Base-by-base conservation (phyloP, 75 land plant genomes). In the Picea glauca region DNA sequence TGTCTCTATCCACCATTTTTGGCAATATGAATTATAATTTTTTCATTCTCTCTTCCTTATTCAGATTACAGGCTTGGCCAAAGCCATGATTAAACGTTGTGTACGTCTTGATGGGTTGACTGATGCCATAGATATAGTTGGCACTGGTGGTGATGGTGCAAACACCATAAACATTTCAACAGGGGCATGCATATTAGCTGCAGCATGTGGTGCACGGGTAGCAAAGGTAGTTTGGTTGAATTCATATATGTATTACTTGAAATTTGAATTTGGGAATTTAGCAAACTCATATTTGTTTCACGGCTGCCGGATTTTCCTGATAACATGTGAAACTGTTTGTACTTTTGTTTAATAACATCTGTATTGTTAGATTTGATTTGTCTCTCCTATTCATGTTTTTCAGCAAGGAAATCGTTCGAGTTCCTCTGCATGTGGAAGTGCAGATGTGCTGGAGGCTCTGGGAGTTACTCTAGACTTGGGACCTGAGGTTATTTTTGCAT, bases 101-200 rank as follows among this genome's bases (percentile, higher is more conserved):
- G 78, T 72, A 76, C 85, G 85, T 66, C 86, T 97, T 26, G 88
- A 93, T 60, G 95, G 95, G 7, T 30, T 95, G 38, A 63, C 56
- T 46, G 92, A 90, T 83, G 90, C 87, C 14, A 84, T 97, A 60
- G 99, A 97, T 80, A 95, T 97, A 72, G 99, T 93, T 63, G 98
- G 99, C 8, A 95, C 98, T n/a, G 99, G 98, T 26, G 98, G 98
- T 38, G 98, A 95, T 89, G 98, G 98, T 13, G 98, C 93, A 6
- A 89, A 95, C 85, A 97, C 98, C 1, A 94, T 95, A 26, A 95
- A 97, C 79, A 95, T 96, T 30, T 96, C 99, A 31, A 96, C 98
- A 2, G 99, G 96, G 18, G 91, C 99, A 62, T 91, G 94, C 33
- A 86, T 97, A 60, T 87, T 97, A 35, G 93, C 99, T 78, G 99